Percentiles rank a stretch among this genome's conserved stretches.
These are phyloP conservation scores for Nicotiana tomentosiformis DNA, from an alignment of 257 asterid genomes.

Conservation along the genomic window DNA sequence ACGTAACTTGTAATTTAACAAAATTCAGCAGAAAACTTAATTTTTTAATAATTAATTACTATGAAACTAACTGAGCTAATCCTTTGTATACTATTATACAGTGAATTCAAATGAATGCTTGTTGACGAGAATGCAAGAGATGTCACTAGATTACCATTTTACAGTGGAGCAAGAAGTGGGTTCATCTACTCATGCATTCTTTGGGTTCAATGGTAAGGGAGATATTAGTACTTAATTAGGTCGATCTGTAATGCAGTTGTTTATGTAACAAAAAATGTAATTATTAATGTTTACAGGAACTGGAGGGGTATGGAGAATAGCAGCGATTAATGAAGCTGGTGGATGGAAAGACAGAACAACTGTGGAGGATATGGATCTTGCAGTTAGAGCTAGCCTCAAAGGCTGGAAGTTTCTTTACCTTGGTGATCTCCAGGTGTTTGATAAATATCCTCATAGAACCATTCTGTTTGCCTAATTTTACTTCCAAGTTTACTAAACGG, in stretches of 20 bases:
- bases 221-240: not conserved
- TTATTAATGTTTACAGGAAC: conserved; percentile 34
- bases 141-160: conserved; percentile 67
- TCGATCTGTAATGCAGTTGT: too few relatives aligned
- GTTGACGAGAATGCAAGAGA: conserved; percentile 72
- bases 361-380: conserved; percentile 65
- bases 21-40: too few relatives aligned
- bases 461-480: not conserved
- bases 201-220: conserved; percentile 58
- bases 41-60: too few relatives aligned
- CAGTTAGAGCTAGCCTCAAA: conserved; percentile 62
- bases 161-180: conserved; percentile 73
- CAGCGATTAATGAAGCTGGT: conserved; percentile 58
- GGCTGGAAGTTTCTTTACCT: conserved; percentile 69
- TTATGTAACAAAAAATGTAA: too few relatives aligned
- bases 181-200: conserved; percentile 63
- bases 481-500: not conserved
- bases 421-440: conserved; percentile 48
- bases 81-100: conserved; percentile 18
- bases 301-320: conserved; percentile 67
- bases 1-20: not conserved
- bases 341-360: conserved; percentile 69
- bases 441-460: not conserved
- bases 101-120: conserved; percentile 60
- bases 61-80: not conserved